These are phyloP conservation scores for Aspergillus sp. DNA, from an alignment of 2,329 filamentous ascomycete genomes.

Conservation along the genomic window DNA sequence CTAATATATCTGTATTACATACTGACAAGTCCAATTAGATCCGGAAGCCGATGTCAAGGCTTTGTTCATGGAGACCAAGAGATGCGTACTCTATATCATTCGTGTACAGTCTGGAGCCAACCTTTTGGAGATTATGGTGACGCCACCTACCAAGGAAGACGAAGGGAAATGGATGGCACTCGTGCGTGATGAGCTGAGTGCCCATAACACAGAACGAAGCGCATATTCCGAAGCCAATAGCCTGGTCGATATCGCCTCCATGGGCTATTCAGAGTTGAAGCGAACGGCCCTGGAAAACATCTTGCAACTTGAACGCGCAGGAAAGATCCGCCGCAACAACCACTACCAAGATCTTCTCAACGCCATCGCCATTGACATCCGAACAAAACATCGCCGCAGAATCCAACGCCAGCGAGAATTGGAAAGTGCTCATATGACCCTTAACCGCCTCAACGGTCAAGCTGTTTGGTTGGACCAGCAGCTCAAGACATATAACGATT, in stretches of 20 bases:
- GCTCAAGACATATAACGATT: conserved; percentile 96
- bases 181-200: conserved; percentile 76
- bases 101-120: conserved; percentile 89
- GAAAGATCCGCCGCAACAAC: conserved; percentile 82
- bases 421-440: conserved; percentile 57
- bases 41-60: conserved; percentile 89
- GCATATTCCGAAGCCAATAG: conserved; percentile 86
- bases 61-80: conserved; percentile 97
- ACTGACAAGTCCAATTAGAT: conserved; percentile 51
- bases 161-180: conserved; percentile 83
- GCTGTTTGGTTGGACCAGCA: conserved; percentile 91
- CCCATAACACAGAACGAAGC: conserved; percentile 67
- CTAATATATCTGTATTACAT: conserved; percentile 9
- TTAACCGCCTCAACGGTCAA: conserved; percentile 55
- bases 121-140: conserved; percentile 92
- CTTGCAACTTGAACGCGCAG: conserved; percentile 79
- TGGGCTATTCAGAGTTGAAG: conserved; percentile 91
- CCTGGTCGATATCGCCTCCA: conserved; percentile 82
- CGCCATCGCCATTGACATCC: conserved; percentile 92
- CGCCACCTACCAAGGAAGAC: conserved; percentile 81
- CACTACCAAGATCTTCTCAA: conserved; percentile 98
- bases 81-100: conserved; percentile 96
- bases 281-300: conserved; percentile 92
- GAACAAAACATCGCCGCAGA: conserved; percentile 90
- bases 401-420: conserved; percentile 90